Conservation (phyloP, 2,329 filamentous ascomycete species). For the Cladosporium sp. region DNA sequence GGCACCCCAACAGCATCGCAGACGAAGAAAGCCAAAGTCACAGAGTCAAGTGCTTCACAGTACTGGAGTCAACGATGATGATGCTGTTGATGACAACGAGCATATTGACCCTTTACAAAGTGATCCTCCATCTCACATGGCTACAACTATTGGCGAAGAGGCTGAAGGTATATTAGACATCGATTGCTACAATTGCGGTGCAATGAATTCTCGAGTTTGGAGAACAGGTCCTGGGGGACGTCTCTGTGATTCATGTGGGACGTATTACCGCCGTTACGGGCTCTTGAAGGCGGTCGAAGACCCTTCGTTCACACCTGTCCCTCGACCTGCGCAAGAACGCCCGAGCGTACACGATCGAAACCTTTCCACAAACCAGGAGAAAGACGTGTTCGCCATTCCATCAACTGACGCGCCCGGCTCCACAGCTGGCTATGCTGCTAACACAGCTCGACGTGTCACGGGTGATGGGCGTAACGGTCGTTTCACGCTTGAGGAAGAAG, state of each 20-base stretch:
- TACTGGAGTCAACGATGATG: background rate
- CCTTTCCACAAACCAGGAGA: background rate
- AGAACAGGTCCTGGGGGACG: slow-evolving; percentile 31
- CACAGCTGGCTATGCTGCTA: slow-evolving; percentile 21
- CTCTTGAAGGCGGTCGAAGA: slow-evolving; percentile 30
- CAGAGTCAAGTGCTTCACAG: background rate
- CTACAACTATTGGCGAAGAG: slow-evolving; percentile 6
- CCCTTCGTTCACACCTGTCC: background rate
- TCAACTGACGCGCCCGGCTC: background rate
- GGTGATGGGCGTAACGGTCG: slow-evolving; percentile 16
- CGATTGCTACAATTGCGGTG: slow-evolving; percentile 32
- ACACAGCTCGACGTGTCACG: slow-evolving; percentile 23
- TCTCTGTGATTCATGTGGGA: slow-evolving; percentile 34
- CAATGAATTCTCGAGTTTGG: slow-evolving; percentile 28
- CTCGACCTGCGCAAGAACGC: background rate
- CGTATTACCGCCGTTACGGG: slow-evolving; percentile 33
- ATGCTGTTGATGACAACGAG: slow-evolving; percentile 15
- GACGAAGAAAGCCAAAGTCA: background rate
- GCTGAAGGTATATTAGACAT: slow-evolving; percentile 11
- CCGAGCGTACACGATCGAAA: background rate
- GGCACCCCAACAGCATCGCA: slow-evolving; percentile 24
- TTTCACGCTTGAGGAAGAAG: slow-evolving; percentile 31
- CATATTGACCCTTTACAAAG: slow-evolving; percentile 8
- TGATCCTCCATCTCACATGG: slow-evolving; percentile 4
- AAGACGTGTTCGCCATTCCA: slow-evolving; percentile 13